A percentile compares a stretch with the other conserved stretches of the same genome.
These are phyloP conservation scores for Boletus barrowsii DNA, from an alignment of 768 basidiomycete species.

Conservation along the genomic window DNA sequence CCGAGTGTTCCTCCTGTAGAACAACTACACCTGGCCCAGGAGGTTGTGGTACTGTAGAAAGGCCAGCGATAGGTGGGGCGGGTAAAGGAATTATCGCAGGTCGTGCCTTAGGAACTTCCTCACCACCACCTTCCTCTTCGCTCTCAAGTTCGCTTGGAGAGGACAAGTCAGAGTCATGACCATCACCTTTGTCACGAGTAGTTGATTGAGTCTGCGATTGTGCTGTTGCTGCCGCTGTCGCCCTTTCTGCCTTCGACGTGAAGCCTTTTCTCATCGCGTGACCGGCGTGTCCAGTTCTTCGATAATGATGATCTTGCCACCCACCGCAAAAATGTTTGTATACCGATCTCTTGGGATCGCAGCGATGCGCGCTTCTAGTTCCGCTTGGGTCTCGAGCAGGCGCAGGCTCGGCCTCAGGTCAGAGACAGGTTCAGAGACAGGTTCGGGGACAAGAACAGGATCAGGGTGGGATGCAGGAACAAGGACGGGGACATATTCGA, in stretches of 20 bases:
- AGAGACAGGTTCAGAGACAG: not conserved
- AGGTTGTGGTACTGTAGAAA: slow-evolving; percentile 6
- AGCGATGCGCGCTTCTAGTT: slow-evolving; percentile 27
- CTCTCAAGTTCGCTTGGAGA: slow-evolving; percentile 44
- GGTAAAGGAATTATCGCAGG: not conserved
- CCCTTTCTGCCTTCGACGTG: slow-evolving; percentile 39
- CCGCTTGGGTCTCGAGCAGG: slow-evolving; percentile 7
- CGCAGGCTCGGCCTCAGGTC: not conserved
- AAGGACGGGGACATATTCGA: not conserved
- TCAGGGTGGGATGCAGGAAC: not conserved
- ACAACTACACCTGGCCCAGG: slow-evolving; percentile 32
- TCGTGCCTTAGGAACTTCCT: slow-evolving; percentile 5
- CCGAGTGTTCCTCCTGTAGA: slow-evolving; percentile 60
- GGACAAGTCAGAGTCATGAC: slow-evolving; percentile 42
- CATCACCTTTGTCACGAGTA: slow-evolving; percentile 10
- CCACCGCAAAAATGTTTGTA: slow-evolving; percentile 32
- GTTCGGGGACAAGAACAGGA: no score
- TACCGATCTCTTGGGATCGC: slow-evolving; percentile 29
- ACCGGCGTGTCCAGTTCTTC: slow-evolving; percentile 73
- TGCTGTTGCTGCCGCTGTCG: slow-evolving; percentile 20
- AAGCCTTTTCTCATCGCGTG: slow-evolving; percentile 57
- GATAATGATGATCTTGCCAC: slow-evolving; percentile 57
- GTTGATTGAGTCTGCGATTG: not conserved
- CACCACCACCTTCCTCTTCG: slow-evolving; percentile 21
- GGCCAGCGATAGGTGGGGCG: slow-evolving; percentile 6